phyloP scores from a whole-genome alignment of 306 rosid genomes.

The Lathyrus tuberosus region DNA sequence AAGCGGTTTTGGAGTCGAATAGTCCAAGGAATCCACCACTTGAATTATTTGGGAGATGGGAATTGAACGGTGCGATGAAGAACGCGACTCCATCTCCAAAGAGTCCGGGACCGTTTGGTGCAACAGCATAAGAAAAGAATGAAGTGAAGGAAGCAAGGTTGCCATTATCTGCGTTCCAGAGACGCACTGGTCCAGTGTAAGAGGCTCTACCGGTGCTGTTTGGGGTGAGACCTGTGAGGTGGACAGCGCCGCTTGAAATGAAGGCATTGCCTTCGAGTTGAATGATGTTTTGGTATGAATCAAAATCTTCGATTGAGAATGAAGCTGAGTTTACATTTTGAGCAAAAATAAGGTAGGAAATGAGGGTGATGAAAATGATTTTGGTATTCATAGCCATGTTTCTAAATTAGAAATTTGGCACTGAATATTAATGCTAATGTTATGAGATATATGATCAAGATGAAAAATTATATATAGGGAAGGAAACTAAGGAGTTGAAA shows the following conservation, averaged over 20 bases:
- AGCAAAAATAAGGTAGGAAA: constrained; percentile 8
- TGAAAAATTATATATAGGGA: constrained; percentile 1
- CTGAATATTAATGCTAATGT: not conserved
- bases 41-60: constrained; percentile 35
- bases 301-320: constrained; percentile 22
- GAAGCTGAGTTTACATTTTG: constrained; percentile 32
- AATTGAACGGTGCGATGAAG: constrained; percentile 47
- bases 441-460: not conserved
- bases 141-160: constrained; percentile 29
- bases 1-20: constrained; percentile 30
- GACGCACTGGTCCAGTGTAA: constrained; percentile 36
- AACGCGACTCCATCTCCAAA: constrained; percentile 48
- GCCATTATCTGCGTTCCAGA: constrained; percentile 44
- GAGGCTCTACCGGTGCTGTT: constrained; percentile 49
- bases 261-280: constrained; percentile 37
- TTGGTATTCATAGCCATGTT: not conserved
- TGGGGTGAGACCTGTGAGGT: constrained; percentile 24
- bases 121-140: constrained; percentile 28
- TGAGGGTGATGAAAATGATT: not conserved
- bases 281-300: not conserved
- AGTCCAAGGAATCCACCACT: constrained; percentile 51
- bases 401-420: not conserved
- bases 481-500: not conserved
- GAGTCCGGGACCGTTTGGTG: not conserved
- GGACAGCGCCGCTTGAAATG: not conserved